Evolutionary conservation across 2,329 filamentous ascomycete genomes (phyloP).

Genomic region (Verticillium dahliae): DNA sequence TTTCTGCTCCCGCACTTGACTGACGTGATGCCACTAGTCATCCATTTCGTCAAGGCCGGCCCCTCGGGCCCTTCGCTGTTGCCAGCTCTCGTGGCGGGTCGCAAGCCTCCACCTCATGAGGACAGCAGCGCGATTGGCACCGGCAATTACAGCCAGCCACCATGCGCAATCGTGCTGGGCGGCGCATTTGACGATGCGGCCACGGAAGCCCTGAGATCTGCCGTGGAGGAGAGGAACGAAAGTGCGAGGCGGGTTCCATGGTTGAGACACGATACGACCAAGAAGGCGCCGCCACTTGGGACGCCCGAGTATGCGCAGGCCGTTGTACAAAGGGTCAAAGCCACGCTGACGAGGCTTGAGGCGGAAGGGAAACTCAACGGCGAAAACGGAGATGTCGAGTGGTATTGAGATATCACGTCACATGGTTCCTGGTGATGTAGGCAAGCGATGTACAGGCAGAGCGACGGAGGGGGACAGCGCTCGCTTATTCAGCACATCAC

Average conservation of each 20-base stretch:
- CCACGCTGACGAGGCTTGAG: constrained; percentile 12
- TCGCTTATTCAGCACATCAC: not conserved
- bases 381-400: constrained; percentile 10
- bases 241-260: constrained; percentile 11
- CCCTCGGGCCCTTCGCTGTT: constrained; percentile 8
- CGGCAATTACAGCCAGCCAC: constrained; percentile 6
- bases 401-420: constrained; percentile 3
- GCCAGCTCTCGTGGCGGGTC: constrained; percentile 7
- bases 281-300: constrained; percentile 15
- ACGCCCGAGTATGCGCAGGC: constrained; percentile 18
- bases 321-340: constrained; percentile 17
- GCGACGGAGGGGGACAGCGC: not conserved
- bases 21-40: constrained; percentile 1
- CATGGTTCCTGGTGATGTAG: too few species aligned
- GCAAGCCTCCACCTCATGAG: constrained; percentile 5
- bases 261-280: constrained; percentile 16
- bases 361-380: constrained; percentile 15
- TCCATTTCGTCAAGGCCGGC: constrained; percentile 9
- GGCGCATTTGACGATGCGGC: constrained; percentile 7
- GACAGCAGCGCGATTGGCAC: constrained; percentile 11
- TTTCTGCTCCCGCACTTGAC: not conserved
- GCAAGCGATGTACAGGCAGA: not conserved
- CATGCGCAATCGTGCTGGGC: constrained; percentile 9
- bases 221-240: not conserved
- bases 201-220: not conserved